Evolutionary conservation across 495 filamentous ascomycete genomes (phyloP).

Genomic region (Aspergillus panamensis): DNA sequence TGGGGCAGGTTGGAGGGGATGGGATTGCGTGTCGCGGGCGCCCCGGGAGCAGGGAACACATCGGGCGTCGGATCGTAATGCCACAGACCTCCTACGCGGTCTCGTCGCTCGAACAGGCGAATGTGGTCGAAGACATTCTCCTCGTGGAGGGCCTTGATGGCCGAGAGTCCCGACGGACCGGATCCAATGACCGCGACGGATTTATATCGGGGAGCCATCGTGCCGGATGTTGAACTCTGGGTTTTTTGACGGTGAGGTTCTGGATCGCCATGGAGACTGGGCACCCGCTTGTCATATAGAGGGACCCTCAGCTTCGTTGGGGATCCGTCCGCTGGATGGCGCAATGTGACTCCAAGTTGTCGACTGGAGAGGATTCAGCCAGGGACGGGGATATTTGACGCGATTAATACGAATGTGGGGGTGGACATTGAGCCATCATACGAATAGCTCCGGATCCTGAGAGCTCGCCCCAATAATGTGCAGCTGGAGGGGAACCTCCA

Average conservation of each 20-base stretch:
- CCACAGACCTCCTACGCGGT: conserved; percentile 51
- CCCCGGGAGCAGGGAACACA: conserved; percentile 13
- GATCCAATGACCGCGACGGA: conserved; percentile 50
- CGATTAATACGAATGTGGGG: background rate
- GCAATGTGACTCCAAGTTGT: background rate
- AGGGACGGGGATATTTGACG: background rate
- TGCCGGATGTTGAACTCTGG: background rate
- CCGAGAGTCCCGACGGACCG: conserved; percentile 50
- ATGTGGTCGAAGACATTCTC: conserved; percentile 49
- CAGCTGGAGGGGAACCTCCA: background rate
- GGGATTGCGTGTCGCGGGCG: background rate
- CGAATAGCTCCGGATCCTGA: background rate
- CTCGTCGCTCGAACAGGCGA: conserved; percentile 52
- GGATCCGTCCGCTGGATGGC: background rate
- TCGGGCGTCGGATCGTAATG: conserved; percentile 25
- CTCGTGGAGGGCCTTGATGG: conserved; percentile 49
- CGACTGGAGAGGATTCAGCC: background rate
- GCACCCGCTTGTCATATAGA: too few relatives aligned
- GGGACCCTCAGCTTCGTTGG: too few relatives aligned
- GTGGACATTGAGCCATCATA: background rate
- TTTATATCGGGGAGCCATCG: conserved; percentile 25
- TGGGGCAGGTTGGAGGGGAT: conserved; percentile 18
- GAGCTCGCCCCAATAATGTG: background rate
- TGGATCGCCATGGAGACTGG: background rate
- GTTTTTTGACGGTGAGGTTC: background rate